phyloP scores from a whole-genome alignment of 2,329 filamentous ascomycete genomes.

The Xylariaceae sp. region DNA sequence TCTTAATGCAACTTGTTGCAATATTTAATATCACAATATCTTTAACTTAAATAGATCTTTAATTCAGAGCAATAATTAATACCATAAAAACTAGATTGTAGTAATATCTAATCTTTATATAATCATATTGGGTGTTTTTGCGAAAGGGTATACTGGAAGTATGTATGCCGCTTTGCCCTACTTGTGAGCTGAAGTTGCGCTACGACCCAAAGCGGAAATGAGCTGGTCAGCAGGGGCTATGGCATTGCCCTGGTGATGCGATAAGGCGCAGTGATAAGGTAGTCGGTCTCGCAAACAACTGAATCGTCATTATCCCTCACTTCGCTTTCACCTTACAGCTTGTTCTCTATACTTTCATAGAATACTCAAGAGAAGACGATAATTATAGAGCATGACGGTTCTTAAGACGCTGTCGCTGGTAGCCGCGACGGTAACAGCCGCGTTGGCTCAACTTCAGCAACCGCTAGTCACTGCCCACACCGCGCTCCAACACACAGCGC shows the following conservation, averaged over 20 bases:
- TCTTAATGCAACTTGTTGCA: too few relatives aligned
- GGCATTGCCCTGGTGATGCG: neutral
- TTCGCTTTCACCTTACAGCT: neutral
- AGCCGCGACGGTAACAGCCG: slow-evolving; percentile 9
- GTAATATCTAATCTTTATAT: too few relatives aligned
- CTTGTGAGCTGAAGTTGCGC: neutral
- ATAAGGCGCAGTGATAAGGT: neutral
- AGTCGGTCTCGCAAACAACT: neutral
- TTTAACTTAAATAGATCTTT: too few relatives aligned
- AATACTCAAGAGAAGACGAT: neutral
- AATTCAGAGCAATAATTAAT: too few relatives aligned
- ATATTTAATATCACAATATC: too few relatives aligned
- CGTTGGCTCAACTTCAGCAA: slow-evolving; percentile 22
- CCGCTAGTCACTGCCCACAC: slow-evolving; percentile 16
- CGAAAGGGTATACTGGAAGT: too few relatives aligned
- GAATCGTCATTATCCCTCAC: neutral
- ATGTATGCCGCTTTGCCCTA: too few relatives aligned
- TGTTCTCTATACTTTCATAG: neutral
- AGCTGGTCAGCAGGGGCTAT: neutral
- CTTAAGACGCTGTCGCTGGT: slow-evolving; percentile 13
- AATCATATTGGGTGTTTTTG: too few relatives aligned
- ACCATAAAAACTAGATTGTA: too few relatives aligned
- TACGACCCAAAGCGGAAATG: neutral
- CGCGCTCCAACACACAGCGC: too few relatives aligned
- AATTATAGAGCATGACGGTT: slow-evolving; percentile 13